Conservation (phyloP, 2,329 filamentous ascomycete species). For the Fusarium sp. region DNA sequence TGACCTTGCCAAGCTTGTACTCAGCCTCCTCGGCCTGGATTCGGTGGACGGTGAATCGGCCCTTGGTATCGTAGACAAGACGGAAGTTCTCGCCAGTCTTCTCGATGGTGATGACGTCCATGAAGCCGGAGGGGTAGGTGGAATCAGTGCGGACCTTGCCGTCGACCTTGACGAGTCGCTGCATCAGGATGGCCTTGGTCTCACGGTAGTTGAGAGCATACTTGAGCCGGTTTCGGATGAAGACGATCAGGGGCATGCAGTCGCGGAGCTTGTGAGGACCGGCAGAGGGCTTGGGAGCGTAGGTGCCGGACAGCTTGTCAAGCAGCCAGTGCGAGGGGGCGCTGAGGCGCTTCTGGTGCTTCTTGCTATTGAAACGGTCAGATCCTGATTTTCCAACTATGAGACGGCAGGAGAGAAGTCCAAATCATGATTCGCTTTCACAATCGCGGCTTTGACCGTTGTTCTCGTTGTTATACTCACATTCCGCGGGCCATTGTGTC, state of each 20-base stretch:
- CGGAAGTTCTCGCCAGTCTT: slow-evolving; percentile 99
- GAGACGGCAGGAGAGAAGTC: slow-evolving; percentile 6
- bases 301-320: slow-evolving; percentile 98
- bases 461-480: slow-evolving; percentile 57
- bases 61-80: slow-evolving; percentile 99
- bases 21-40: slow-evolving; percentile 98
- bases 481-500: slow-evolving; percentile 76
- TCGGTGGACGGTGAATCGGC: slow-evolving; percentile 99
- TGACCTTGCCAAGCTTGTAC: slow-evolving; percentile 99
- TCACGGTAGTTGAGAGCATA: slow-evolving; percentile 99
- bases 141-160: slow-evolving; percentile 99
- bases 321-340: slow-evolving; percentile 99
- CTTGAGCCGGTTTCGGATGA: slow-evolving; percentile 97
- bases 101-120: slow-evolving; percentile 99
- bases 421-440: slow-evolving; percentile 23
- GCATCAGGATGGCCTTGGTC: slow-evolving; percentile 98
- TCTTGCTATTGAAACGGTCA: slow-evolving; percentile 76
- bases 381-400: slow-evolving; percentile 30
- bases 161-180: slow-evolving; percentile 99
- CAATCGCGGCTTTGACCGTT: slow-evolving; percentile 10
- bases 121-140: slow-evolving; percentile 98
- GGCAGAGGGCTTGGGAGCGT: slow-evolving; percentile 76
- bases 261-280: slow-evolving; percentile 99
- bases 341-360: slow-evolving; percentile 99
- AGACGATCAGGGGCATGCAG: slow-evolving; percentile 98